Evolutionary conservation across 2,329 filamentous ascomycete species (phyloP).

Genomic region (Stenocarpella maydis): DNA sequence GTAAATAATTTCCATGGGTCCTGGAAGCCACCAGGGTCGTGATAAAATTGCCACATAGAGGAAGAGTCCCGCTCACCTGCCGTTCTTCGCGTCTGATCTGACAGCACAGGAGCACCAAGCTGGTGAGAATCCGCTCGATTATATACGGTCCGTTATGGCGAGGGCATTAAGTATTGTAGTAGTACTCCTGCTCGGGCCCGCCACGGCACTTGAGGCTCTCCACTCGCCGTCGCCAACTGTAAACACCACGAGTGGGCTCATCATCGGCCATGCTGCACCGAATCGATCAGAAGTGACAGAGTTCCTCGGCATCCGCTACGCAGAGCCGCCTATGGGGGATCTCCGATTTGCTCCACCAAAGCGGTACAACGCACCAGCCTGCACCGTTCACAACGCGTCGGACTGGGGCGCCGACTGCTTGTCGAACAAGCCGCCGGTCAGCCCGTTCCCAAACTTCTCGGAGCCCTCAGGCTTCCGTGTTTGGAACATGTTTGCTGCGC

Average conservation of each 20-base stretch:
- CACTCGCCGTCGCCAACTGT: neutral
- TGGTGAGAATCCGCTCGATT: neutral
- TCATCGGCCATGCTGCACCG: conserved; percentile 23
- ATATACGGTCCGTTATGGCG: neutral
- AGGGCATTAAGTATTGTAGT: neutral
- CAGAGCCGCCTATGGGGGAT: conserved; percentile 16
- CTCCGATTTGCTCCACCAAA: conserved; percentile 18
- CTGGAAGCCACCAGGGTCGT: neutral
- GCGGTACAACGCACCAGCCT: conserved; percentile 16
- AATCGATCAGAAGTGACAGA: conserved; percentile 27
- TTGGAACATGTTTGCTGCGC: conserved; percentile 19
- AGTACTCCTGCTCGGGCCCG: neutral
- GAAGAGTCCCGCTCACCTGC: neutral
- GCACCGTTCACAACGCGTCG: conserved; percentile 13
- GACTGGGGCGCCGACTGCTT: conserved; percentile 4
- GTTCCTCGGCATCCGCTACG: conserved; percentile 28
- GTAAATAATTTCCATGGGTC: neutral
- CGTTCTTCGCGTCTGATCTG: neutral
- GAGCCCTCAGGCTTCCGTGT: conserved; percentile 18
- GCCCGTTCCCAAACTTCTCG: conserved; percentile 14
- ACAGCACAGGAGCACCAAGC: neutral
- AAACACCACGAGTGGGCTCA: conserved; percentile 27
- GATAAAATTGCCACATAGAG: neutral
- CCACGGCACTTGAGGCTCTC: neutral
- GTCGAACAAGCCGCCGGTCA: conserved; percentile 22